Evolutionary conservation across 2,329 filamentous ascomycete genomes (phyloP).

Genomic region (Colletotrichum gloeosporioides): DNA sequence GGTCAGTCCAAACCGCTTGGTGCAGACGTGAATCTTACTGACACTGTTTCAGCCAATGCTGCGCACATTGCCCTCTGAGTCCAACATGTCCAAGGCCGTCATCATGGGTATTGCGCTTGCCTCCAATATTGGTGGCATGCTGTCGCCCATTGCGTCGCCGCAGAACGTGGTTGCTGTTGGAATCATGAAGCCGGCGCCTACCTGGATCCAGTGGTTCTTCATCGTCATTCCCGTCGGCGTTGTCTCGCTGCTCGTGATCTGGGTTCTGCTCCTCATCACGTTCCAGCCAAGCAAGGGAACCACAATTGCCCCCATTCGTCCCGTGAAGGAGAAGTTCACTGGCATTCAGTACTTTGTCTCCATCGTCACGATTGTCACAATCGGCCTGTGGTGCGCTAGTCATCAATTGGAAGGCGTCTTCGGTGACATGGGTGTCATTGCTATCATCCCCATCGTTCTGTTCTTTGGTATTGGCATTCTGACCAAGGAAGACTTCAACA

Average conservation of each 20-base stretch:
- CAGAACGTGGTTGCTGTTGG: conserved; percentile 97
- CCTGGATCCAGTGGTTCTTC: conserved; percentile 98
- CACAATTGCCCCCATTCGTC: conserved; percentile 88
- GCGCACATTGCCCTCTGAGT: conserved; percentile 88
- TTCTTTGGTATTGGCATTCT: conserved; percentile 97
- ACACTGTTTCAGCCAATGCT: conserved; percentile 74
- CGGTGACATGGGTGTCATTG: conserved; percentile 98
- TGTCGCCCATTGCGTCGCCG: conserved; percentile 94
- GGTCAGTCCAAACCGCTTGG: conserved; percentile 50
- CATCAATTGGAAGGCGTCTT: conserved; percentile 88
- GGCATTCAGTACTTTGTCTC: conserved; percentile 94
- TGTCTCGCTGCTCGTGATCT: conserved; percentile 86
- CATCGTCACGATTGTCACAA: conserved; percentile 81
- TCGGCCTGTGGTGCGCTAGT: conserved; percentile 88
- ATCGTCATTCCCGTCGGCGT: conserved; percentile 92
- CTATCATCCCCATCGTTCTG: conserved; percentile 91
- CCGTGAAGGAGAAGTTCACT: conserved; percentile 86
- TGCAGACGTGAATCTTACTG: conserved; percentile 1
- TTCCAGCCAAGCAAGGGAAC: conserved; percentile 88
- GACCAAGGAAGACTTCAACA: conserved; percentile 99
- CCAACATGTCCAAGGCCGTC: conserved; percentile 91
- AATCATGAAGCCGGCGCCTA: conserved; percentile 91
- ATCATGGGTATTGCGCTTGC: conserved; percentile 95
- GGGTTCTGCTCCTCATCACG: conserved; percentile 81
- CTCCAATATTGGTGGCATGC: conserved; percentile 94